Evolutionary conservation across 2,329 filamentous ascomycete genomes (phyloP), one percentile per base, ranked within the genome.

Genomic region (Diaporthe sp.): DNA sequence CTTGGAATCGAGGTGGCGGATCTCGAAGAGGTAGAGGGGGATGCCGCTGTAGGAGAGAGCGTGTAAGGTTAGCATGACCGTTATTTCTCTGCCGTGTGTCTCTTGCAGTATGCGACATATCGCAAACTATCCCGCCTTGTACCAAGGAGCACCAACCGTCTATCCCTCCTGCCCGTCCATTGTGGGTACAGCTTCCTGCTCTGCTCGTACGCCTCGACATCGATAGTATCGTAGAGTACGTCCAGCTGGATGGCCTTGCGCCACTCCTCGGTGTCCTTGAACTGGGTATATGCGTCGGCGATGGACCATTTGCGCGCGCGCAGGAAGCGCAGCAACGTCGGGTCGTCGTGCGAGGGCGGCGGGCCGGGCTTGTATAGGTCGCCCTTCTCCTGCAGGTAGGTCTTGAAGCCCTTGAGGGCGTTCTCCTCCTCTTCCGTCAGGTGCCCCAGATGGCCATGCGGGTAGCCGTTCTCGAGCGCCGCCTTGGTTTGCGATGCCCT

Each of bases 121-220:
- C 19, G 19, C 1, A 17, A 0, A 5, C 5, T 19, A 10, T 28
- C 15, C 33, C 15, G 38, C 13, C 9, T 7, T 2, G n/a, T 2
- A 54, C 4, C 4, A 28, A 30, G 47, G 22, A 6, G 4, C 19
- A 67, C 61, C 61, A 30, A 84, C 84, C 85, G 81, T 77, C 92
- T 93, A 85, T 98, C 96, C 78, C 96, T 91, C 77, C 95, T 93
- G 72, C 96, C 96, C 28, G 95, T 97, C 94, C 95, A 98, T 91
- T 98, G 95, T 33, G 96, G 95, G 81, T 98, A 98, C 86, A 98
- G 88, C 78, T 91, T 89, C 74, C 93, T 89, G 76, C 94, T 93
- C 80, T 93, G 89, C 83, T 98, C 95, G 82, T 96, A 98, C 73
- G 95, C 93, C 3, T 94, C 90, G 30, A 96, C 85, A 75, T 97